Evolutionary conservation across 345 rosid species (phyloP).

Genomic region (Stellera chamaejasme): DNA sequence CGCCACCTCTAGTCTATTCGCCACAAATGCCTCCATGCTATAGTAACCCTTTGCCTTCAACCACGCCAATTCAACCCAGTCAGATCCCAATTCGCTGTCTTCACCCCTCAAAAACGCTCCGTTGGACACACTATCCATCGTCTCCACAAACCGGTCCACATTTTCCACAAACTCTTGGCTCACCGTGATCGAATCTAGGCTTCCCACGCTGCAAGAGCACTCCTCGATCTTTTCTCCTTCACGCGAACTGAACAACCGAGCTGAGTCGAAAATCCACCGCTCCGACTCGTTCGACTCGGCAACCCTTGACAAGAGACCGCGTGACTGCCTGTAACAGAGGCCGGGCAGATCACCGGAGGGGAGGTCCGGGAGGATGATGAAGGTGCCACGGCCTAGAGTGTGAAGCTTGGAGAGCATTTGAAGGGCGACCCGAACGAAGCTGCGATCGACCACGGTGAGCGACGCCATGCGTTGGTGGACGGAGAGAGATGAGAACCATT

Average conservation of each 20-base stretch:
- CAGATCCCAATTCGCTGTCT: slow-evolving; percentile 52
- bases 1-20: slow-evolving; percentile 74
- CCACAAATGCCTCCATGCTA: slow-evolving; percentile 68
- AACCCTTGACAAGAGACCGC: slow-evolving; percentile 61
- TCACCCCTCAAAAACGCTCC: slow-evolving; percentile 78
- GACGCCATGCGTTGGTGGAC: slow-evolving; percentile 69
- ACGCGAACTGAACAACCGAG: slow-evolving; percentile 50
- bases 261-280: slow-evolving; percentile 45
- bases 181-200: slow-evolving; percentile 58
- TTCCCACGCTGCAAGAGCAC: slow-evolving; percentile 37
- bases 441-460: slow-evolving; percentile 58
- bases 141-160: slow-evolving; percentile 55
- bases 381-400: slow-evolving; percentile 54
- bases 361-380: slow-evolving; percentile 83
- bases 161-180: slow-evolving; percentile 44
- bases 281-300: slow-evolving; percentile 47
- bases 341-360: slow-evolving; percentile 65
- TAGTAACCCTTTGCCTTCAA: slow-evolving; percentile 83
- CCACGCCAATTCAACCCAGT: slow-evolving; percentile 90
- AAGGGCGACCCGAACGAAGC: slow-evolving; percentile 49
- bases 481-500: slow-evolving; percentile 81
- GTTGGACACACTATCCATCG: slow-evolving; percentile 59
- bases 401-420: slow-evolving; percentile 68
- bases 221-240: slow-evolving; percentile 55
- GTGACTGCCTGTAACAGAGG: slow-evolving; percentile 70